Base-by-base conservation (phyloP, 2,329 filamentous ascomycete species). In the Aspergillus caelatus region DNA sequence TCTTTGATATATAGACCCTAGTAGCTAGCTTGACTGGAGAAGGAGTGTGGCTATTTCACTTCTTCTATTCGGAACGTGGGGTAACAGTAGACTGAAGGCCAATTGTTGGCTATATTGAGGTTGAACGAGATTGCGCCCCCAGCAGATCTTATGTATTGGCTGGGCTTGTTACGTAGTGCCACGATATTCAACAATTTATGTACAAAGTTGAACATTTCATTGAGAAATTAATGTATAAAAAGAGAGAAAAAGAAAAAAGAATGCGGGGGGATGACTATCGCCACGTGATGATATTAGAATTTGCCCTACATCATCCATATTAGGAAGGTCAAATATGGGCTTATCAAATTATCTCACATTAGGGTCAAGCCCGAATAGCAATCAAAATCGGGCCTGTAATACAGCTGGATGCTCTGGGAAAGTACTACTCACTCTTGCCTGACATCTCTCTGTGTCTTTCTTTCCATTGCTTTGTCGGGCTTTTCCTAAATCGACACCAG, bases 1-100 rank as follows among this genome's bases (percentile, higher is more conserved):
- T 75, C 19, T 63, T 56, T 80, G 23, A 23, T 19, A 26, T 8
- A 57, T 26, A 41, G 12, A 16, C 12, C 32, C 45, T n/a, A 30
- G 16, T 52, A 34, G 50, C 12, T 59, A 52, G 23, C 5, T 19
- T 28, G 36, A 19, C 16, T 39, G 12, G n/a, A 19, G 19, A 23
- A 41, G 10, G 7, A 39, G 19, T n/a, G 23, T 41, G 2, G 23
- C 12, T 9, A 36, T 39, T 39, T 28, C 14, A 55, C 32, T 23
- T 26, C 32, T 39, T 55, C 12, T 30, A 4, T 30, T 32, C 10
- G n/a, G 12, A 21, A 55, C 52, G 52, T 55, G 52, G 52, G 52
- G 52, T 55, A 55, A 34, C 14, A 11, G 8, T 23, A 10, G 48
- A 19, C 34, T 58, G 21, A n/a, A 23, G n/a, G 28, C 28, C 46